Evolutionary conservation across 73 alveolate species (phyloP), one percentile per base, ranked within the genome.

Genomic region (Symbiodinium pilosum): DNA sequence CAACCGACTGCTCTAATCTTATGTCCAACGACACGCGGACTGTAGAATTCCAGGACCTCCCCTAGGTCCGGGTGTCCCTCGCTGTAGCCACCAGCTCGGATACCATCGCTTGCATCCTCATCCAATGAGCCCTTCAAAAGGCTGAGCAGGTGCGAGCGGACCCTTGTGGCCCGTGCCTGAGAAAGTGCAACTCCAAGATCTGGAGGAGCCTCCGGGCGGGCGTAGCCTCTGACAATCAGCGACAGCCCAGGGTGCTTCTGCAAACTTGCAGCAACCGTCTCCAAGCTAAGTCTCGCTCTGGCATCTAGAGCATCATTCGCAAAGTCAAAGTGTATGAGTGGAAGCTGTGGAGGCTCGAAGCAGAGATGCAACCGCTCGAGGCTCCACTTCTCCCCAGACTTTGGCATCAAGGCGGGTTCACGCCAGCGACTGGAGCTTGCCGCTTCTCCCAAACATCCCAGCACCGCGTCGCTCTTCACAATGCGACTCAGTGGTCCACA

Each of bases 191-290:
- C 20, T 77, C 97, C 97, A 71, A 91, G 75, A 14, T 91, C 97
- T 11, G 87, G 97, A n/a, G 97, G 97, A 21, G 97, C 97, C 21
- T 91, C 97, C 21, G 97, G 97, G 40, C 97, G 87, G 9, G 97
- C 97, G 56, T 41, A 68, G 75, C 97, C 97, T 30, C 77, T 43
- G 38, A 64, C 38, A 38, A 64, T 34, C 81, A 64, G 12, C 12
- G 38, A 26, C 39, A 89, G 34, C 26, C 95, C 95, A 24, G 95
- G 87, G 42, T 89, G 95, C 73, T 43, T 59, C 87, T 26, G 39
- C 36, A 89, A 69, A 51, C 59, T 41, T 36, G 42, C 43, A 11
- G 95, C 95, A 30, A 64, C 75, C 42, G 71, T 16, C 14, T 89
- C 95, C 86, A 89, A n/a, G 39, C 75, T 84, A 28, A 40, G 95